A percentile compares a stretch with the other conserved stretches of the same genome.
These are phyloP conservation scores for Saturnispora halmiae DNA, from an alignment of 805 yeast species.

Conservation along the genomic window DNA sequence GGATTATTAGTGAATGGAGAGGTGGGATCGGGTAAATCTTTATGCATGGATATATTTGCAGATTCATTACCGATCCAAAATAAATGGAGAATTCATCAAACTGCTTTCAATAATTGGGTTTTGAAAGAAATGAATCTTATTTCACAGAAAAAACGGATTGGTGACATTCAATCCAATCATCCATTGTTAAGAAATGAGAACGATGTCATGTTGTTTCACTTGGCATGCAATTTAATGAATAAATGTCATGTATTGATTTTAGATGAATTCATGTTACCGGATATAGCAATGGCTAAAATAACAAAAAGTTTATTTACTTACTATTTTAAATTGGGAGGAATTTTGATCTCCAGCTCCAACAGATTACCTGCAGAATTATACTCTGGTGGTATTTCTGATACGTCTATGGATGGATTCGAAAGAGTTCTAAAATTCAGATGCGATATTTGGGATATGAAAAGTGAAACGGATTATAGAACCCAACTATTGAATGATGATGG, in stretches of 20 bases:
- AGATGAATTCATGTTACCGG: conserved; percentile 74
- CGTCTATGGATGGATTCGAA: conserved; percentile 49
- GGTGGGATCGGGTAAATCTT: conserved; percentile 68
- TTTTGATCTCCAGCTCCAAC: conserved; percentile 64
- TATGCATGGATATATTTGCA: conserved; percentile 68
- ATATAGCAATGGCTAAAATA: conserved; percentile 64
- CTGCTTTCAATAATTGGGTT: conserved; percentile 61
- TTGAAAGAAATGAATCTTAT: conserved; percentile 51
- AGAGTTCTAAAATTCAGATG: conserved; percentile 51
- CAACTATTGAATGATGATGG: conserved; percentile 23
- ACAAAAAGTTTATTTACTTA: conserved; percentile 55
- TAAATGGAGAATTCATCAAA: conserved; percentile 64
- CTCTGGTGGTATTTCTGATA: conserved; percentile 52
- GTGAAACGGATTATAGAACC: conserved; percentile 46
- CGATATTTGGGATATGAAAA: conserved; percentile 52
- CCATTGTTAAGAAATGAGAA: conserved; percentile 38
- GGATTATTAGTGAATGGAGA: conserved; percentile 58
- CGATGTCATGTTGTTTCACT: conserved; percentile 55
- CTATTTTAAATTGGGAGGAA: conserved; percentile 68
- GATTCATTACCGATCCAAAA: conserved; percentile 51
- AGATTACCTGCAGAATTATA: conserved; percentile 65
- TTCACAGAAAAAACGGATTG: conserved; percentile 34
- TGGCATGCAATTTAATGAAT: conserved; percentile 54
- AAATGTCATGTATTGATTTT: conserved; percentile 50
- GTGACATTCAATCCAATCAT: conserved; percentile 26